Evolutionary conservation across 441 rosid species (phyloP).

Genomic region (Bocquillonia castaneifolia): DNA sequence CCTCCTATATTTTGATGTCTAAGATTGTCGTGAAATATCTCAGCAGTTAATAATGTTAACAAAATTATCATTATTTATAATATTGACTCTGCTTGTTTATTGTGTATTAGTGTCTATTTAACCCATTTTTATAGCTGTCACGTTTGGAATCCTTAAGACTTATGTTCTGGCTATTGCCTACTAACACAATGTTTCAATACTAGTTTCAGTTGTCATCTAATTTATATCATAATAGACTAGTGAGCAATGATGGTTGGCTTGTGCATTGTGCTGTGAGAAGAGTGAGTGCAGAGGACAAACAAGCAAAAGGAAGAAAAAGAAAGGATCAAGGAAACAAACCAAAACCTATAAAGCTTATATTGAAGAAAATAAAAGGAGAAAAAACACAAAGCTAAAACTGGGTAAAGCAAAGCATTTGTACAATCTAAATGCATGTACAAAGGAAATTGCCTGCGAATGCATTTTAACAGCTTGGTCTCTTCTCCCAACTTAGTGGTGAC

Average conservation of each 20-base stretch:
- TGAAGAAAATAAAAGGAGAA: slow-evolving; percentile 1
- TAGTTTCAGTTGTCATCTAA: neutral
- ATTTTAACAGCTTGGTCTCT: slow-evolving; percentile 26
- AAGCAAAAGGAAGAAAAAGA: neutral
- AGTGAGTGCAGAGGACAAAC: neutral
- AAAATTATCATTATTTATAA: too few species aligned
- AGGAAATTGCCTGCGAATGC: slow-evolving; percentile 24
- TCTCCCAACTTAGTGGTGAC: slow-evolving; percentile 39
- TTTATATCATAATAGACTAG: neutral
- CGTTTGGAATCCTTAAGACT: neutral
- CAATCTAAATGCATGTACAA: slow-evolving; percentile 24
- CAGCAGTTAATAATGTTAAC: too few species aligned
- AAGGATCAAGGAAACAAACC: neutral
- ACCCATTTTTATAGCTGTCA: neutral
- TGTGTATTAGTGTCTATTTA: neutral
- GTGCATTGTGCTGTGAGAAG: too few species aligned
- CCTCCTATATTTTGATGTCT: too few species aligned
- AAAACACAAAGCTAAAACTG: slow-evolving; percentile 3
- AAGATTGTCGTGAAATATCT: too few species aligned
- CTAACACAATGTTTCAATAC: neutral
- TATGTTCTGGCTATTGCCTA: neutral
- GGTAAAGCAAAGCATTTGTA: slow-evolving; percentile 28
- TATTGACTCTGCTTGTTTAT: too few species aligned
- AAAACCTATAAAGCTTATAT: slow-evolving; percentile 2
- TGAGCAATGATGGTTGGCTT: neutral